Percentiles rank a stretch among this genome's conserved stretches.
Evolutionary conservation across 805 yeast species (phyloP).

Genomic region (Candida sanyiensis): DNA sequence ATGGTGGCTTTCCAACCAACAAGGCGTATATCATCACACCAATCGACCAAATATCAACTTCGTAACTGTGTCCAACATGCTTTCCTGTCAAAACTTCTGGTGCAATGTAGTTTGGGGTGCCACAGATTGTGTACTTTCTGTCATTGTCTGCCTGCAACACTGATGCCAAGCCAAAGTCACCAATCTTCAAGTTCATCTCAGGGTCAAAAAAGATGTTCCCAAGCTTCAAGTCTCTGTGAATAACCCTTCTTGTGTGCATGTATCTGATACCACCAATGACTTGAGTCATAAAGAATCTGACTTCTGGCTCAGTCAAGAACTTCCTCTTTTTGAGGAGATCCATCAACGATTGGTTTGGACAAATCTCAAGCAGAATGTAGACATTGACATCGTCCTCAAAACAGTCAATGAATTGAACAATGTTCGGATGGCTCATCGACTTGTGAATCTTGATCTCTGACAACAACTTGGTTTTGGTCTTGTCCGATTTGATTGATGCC

Average conservation of each 20-base stretch:
- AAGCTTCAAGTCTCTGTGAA: constrained; percentile 92
- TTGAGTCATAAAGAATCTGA: constrained; percentile 83
- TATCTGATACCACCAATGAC: constrained; percentile 91
- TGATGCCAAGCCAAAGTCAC: constrained; percentile 98
- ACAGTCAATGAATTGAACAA: constrained; percentile 91
- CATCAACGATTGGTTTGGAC: constrained; percentile 93
- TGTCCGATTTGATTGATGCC: constrained; percentile 84
- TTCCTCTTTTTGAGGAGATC: constrained; percentile 83
- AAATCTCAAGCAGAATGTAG: constrained; percentile 86
- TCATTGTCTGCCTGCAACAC: constrained; percentile 67
- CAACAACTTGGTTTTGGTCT: constrained; percentile 74
- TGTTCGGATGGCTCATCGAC: constrained; percentile 79
- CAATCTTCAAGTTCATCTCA: constrained; percentile 89
- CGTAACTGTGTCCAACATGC: constrained; percentile 83
- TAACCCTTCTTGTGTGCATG: constrained; percentile 85
- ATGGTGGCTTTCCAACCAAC: constrained; percentile 92
- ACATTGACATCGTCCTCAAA: constrained; percentile 95
- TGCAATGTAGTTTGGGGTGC: constrained; percentile 98
- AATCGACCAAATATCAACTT: constrained; percentile 96
- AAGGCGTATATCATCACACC: constrained; percentile 96
- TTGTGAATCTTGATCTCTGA: constrained; percentile 96
- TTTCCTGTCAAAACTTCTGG: constrained; percentile 95
- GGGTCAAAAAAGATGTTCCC: constrained; percentile 95
- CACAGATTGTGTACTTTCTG: constrained; percentile 90
- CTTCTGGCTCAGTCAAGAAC: constrained; percentile 86